Percentiles rank a stretch among this genome's conserved stretches.
phyloP scores from a whole-genome alignment of 495 filamentous ascomycete genomes.

The Penicillium verhagenii region DNA sequence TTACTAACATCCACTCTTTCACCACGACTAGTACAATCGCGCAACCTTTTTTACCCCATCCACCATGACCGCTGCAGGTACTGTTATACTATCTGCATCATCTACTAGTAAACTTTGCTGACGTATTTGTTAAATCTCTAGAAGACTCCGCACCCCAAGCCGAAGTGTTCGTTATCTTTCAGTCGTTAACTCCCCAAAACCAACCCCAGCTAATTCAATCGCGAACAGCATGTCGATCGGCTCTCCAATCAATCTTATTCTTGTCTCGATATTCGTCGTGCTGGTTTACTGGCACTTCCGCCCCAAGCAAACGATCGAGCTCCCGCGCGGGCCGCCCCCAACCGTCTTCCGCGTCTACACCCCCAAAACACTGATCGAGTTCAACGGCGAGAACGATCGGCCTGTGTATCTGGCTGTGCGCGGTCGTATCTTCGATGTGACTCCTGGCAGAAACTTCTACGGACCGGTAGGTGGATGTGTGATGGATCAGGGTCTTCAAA shows the following conservation, averaged over 20 bases:
- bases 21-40: background rate
- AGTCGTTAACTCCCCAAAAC: background rate
- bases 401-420: slow-evolving; percentile 85
- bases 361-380: slow-evolving; percentile 79
- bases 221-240: slow-evolving; percentile 55
- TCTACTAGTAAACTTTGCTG: background rate
- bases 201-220: slow-evolving; percentile 2
- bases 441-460: slow-evolving; percentile 83
- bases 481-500: background rate
- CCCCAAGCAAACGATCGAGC: slow-evolving; percentile 54
- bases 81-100: background rate
- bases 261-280: slow-evolving; percentile 66
- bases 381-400: slow-evolving; percentile 71
- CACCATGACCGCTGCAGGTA: background rate
- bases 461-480: slow-evolving; percentile 56
- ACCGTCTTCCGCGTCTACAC: slow-evolving; percentile 91
- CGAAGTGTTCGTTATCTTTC: slow-evolving; percentile 21
- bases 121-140: background rate
- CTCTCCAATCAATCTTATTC: slow-evolving; percentile 77
- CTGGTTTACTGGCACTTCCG: slow-evolving; percentile 68
- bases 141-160: slow-evolving; percentile 19
- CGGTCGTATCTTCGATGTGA: slow-evolving; percentile 84
- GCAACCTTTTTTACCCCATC: background rate
- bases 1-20: background rate
- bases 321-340: slow-evolving; percentile 68